These are phyloP conservation scores for Agaricus blazei DNA, from an alignment of 768 basidiomycete species.

Conservation along the genomic window DNA sequence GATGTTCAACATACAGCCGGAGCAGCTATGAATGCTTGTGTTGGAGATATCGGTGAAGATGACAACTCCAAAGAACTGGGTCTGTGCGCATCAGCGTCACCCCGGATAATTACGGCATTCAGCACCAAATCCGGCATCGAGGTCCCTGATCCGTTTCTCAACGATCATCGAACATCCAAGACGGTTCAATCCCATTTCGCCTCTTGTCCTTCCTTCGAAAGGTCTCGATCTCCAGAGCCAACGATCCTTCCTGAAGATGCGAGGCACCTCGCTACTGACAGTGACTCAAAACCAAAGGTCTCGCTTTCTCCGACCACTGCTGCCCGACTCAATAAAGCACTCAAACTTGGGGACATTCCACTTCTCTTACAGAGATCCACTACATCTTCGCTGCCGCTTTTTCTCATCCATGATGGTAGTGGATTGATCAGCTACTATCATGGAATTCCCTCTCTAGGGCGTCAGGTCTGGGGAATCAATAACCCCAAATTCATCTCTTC, in stretches of 20 bases:
- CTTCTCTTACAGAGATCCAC: conserved; percentile 31
- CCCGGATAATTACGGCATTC: conserved; percentile 50
- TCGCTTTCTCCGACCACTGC: neutral
- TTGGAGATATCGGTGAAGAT: conserved; percentile 37
- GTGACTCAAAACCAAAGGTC: neutral
- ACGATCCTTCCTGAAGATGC: neutral
- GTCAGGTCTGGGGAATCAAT: conserved; percentile 56
- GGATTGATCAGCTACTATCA: conserved; percentile 52
- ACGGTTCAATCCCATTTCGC: conserved; percentile 29
- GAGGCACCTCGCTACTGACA: neutral
- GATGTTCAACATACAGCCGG: conserved; percentile 37
- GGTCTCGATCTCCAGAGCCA: neutral
- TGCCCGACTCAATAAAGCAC: conserved; percentile 11
- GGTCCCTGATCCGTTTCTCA: conserved; percentile 42
- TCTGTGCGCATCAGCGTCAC: conserved; percentile 57
- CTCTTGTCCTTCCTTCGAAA: conserved; percentile 3
- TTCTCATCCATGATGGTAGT: conserved; percentile 73
- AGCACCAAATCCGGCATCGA: conserved; percentile 33
- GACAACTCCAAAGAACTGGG: conserved; percentile 45
- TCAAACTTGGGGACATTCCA: conserved; percentile 23
- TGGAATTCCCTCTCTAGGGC: conserved; percentile 38
- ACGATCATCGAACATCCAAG: conserved; percentile 31
- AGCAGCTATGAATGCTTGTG: conserved; percentile 38
- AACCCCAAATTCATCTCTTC: conserved; percentile 47
- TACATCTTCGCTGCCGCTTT: conserved; percentile 34